Conservation (phyloP, 1,284 basidiomycete genomes). For the Rhodotorula glutinis region DNA sequence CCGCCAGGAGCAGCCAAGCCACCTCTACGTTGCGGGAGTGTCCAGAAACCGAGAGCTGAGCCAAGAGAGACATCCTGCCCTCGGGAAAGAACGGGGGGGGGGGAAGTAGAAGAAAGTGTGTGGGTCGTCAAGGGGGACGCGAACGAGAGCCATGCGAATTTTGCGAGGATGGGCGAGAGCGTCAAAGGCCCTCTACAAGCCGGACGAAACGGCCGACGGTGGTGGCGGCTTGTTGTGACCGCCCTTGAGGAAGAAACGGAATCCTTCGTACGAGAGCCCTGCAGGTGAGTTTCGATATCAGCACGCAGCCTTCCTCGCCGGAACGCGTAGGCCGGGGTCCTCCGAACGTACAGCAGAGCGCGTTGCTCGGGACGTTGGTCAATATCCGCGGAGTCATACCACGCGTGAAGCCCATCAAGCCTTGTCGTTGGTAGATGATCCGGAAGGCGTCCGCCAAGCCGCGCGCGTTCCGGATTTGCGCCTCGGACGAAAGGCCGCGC, state of each 20-base stretch:
- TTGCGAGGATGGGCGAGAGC: background rate
- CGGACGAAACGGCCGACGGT: background rate
- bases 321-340: too few relatives aligned
- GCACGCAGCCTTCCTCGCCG: background rate
- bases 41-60: background rate
- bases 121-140: background rate
- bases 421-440: conserved; percentile 83
- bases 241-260: conserved; percentile 40
- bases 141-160: background rate
- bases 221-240: conserved; percentile 27
- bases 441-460: conserved; percentile 86
- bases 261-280: conserved; percentile 45
- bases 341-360: conserved; percentile 70
- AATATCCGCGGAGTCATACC: conserved; percentile 88
- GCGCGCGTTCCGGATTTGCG: conserved; percentile 74
- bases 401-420: conserved; percentile 76
- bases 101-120: background rate
- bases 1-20: too few relatives aligned
- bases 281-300: too few relatives aligned
- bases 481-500: conserved; percentile 74
- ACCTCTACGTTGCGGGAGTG: too few relatives aligned
- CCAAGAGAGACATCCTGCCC: too few relatives aligned
- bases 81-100: too few relatives aligned
- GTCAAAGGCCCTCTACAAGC: background rate
- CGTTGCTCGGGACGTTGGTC: conserved; percentile 96